These are phyloP conservation scores for Podila minutissima DNA, from an alignment of 192 early-diverging fungal genomes.

Conservation along the genomic window DNA sequence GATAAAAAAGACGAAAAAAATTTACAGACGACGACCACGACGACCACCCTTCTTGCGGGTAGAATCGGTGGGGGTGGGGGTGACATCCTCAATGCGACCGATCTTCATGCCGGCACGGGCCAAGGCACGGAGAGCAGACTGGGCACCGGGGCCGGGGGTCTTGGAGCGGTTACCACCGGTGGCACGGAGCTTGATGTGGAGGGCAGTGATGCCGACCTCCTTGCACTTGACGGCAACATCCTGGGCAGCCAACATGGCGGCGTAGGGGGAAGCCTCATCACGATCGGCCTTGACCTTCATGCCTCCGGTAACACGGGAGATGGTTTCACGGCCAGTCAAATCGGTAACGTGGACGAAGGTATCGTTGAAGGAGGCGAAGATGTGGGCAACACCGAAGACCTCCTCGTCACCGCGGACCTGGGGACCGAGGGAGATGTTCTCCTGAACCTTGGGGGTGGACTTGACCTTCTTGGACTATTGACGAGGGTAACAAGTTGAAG, in stretches of 20 bases:
- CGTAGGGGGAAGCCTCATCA: slow-evolving; percentile 99
- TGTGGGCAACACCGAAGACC: slow-evolving; percentile 99
- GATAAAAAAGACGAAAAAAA: slow-evolving; percentile 1
- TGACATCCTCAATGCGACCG: slow-evolving; percentile 90
- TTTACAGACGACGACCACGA: slow-evolving; percentile 98
- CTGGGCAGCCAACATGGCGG: slow-evolving; percentile 99
- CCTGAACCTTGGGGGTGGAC: slow-evolving; percentile 81
- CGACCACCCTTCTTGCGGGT: slow-evolving; percentile 99
- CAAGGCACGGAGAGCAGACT: slow-evolving; percentile 97
- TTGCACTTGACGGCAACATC: slow-evolving; percentile 98
- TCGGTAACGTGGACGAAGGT: slow-evolving; percentile 99
- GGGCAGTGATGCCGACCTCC: slow-evolving; percentile 99
- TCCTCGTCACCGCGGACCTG: slow-evolving; percentile 97
- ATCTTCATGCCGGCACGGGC: slow-evolving; percentile 99
- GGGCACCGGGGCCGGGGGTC: slow-evolving; percentile 98
- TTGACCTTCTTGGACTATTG: slow-evolving; percentile 74
- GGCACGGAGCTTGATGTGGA: slow-evolving; percentile 99
- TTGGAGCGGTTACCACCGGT: slow-evolving; percentile 99
- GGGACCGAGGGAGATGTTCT: slow-evolving; percentile 95
- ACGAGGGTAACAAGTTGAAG: background rate
- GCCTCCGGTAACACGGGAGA: slow-evolving; percentile 98
- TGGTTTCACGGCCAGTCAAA: slow-evolving; percentile 99
- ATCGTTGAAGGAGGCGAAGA: slow-evolving; percentile 99
- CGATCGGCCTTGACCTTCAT: slow-evolving; percentile 99
- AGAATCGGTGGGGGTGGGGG: slow-evolving; percentile 98